phyloP scores from a whole-genome alignment of 495 filamentous ascomycete genomes.

The Tuber indicum region DNA sequence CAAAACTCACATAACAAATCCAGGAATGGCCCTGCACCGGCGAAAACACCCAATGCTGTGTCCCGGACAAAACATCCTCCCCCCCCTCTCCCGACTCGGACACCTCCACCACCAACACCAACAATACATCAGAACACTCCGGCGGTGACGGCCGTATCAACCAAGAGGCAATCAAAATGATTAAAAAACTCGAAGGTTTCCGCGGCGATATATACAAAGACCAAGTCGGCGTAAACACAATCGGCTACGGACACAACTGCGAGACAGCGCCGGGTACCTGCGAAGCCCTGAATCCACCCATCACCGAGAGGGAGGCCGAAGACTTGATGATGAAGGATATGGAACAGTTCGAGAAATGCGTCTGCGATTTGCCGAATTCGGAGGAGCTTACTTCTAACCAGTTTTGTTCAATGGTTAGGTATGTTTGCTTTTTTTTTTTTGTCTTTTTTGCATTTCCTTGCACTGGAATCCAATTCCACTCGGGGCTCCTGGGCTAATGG shows the following conservation, averaged over 20 bases:
- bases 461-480: neutral
- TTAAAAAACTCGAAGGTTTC: neutral
- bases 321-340: neutral
- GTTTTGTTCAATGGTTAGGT: neutral
- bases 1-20: neutral
- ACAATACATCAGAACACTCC: neutral
- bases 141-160: neutral
- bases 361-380: neutral
- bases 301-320: neutral
- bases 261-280: neutral
- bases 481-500: neutral
- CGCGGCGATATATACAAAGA: neutral
- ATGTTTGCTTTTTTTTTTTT: neutral
- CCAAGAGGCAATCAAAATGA: neutral
- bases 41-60: neutral
- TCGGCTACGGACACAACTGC: neutral
- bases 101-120: neutral
- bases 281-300: neutral
- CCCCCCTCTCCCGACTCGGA: neutral
- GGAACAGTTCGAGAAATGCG: neutral
- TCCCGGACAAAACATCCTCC: neutral
- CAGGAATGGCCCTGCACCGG: neutral
- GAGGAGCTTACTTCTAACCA: neutral
- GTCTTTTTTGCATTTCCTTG: neutral
- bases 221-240: neutral